These are phyloP conservation scores for Sporothrix mexicana DNA, from an alignment of 2,329 filamentous ascomycete genomes.

Conservation along the genomic window DNA sequence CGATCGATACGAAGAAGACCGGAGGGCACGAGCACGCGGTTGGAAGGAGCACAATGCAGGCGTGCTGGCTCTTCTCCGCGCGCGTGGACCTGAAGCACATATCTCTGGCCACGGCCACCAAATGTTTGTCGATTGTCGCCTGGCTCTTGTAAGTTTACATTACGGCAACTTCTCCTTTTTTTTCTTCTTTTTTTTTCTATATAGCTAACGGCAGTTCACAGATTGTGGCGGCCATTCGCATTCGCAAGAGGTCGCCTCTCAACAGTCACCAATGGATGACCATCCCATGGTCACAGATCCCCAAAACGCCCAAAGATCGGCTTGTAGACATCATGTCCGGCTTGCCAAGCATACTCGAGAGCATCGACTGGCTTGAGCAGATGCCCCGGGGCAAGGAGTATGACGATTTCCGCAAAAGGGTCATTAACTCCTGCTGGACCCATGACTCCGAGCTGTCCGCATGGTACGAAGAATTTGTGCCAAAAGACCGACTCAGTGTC, in stretches of 20 bases:
- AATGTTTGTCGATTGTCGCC: slow-evolving; percentile 39
- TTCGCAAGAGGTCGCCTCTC: slow-evolving; percentile 35
- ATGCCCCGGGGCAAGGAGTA: not conserved
- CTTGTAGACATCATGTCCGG: slow-evolving; percentile 38
- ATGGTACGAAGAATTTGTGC: slow-evolving; percentile 36
- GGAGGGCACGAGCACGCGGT: slow-evolving; percentile 35
- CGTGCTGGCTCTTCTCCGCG: slow-evolving; percentile 35
- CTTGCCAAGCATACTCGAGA: slow-evolving; percentile 37
- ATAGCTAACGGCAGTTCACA: slow-evolving; percentile 7
- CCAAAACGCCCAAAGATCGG: slow-evolving; percentile 37
- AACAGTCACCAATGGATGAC: slow-evolving; percentile 38
- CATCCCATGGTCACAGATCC: slow-evolving; percentile 36
- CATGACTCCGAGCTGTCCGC: slow-evolving; percentile 33
- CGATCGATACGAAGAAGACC: slow-evolving; percentile 37
- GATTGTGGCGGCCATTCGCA: slow-evolving; percentile 36
- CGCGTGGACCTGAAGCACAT: slow-evolving; percentile 37
- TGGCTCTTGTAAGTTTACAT: slow-evolving; percentile 34
- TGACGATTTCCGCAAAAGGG: slow-evolving; percentile 14
- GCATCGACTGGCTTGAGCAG: slow-evolving; percentile 34
- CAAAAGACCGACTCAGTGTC: slow-evolving; percentile 30
- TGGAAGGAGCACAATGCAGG: slow-evolving; percentile 38
- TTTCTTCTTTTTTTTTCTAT: no score
- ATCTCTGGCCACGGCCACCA: slow-evolving; percentile 36
- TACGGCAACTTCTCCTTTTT: no score
- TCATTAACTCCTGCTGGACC: slow-evolving; percentile 30